Evolutionary conservation across 2,329 filamentous ascomycete genomes (phyloP).

Genomic region (Hypoxylon sp.): DNA sequence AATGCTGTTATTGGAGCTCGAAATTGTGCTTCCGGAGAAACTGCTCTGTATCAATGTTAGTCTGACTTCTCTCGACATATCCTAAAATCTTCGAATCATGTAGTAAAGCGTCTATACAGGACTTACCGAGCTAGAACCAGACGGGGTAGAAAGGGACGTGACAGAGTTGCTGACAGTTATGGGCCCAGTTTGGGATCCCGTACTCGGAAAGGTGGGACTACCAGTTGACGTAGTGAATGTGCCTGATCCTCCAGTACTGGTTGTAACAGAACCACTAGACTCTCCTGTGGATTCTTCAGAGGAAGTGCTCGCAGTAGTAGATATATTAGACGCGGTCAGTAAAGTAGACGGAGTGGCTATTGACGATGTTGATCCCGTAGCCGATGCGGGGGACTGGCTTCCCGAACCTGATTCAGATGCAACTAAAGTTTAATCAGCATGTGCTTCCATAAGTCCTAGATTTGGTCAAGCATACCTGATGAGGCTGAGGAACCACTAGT

Average conservation of each 20-base stretch:
- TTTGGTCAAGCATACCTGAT: conserved; percentile 21
- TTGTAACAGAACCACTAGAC: conserved; percentile 18
- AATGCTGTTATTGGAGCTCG: conserved; percentile 8
- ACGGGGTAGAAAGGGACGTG: conserved; percentile 2
- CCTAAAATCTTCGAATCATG: neutral
- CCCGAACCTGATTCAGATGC: conserved; percentile 14
- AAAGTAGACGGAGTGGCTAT: conserved; percentile 9
- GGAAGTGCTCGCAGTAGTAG: conserved; percentile 16
- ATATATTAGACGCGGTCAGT: conserved; percentile 1
- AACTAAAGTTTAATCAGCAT: conserved; percentile 20
- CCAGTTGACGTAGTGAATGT: conserved; percentile 5
- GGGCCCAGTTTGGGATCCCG: conserved; percentile 2
- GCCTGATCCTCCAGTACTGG: conserved; percentile 20
- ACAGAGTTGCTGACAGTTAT: conserved; percentile 2
- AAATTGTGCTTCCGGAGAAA: neutral
- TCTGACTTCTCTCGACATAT: neutral
- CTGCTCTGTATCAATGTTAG: conserved; percentile 20
- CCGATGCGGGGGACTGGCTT: conserved; percentile 9
- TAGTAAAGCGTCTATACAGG: neutral
- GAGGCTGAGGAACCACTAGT: conserved; percentile 6
- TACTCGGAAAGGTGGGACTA: conserved; percentile 8
- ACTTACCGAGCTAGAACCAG: conserved; percentile 27
- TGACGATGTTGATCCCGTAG: conserved; percentile 1
- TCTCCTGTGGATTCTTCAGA: conserved; percentile 13
- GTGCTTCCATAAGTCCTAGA: neutral